Percentiles rank a stretch among this genome's conserved stretches.
Evolutionary conservation across 78 protist species (phyloP).

Genomic region (Dictyostelium firmibasis): DNA sequence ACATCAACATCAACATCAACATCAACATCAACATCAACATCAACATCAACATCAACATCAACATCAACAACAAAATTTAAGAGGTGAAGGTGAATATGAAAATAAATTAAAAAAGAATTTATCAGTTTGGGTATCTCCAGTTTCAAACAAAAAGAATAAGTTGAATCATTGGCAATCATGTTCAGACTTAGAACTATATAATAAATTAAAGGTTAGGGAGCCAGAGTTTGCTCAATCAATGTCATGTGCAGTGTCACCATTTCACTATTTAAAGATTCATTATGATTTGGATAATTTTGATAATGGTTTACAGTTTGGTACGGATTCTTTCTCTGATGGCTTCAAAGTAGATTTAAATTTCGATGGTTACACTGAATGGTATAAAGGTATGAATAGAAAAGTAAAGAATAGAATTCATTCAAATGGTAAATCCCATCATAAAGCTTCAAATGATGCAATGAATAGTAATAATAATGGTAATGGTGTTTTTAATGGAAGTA

Average conservation of each 20-base stretch:
- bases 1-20: not conserved
- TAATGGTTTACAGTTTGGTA: not conserved
- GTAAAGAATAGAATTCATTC: not conserved
- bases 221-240: conserved; percentile 57
- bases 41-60: not conserved
- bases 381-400: not conserved
- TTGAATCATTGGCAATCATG: conserved; percentile 1
- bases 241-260: conserved; percentile 74
- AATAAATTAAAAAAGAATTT: conserved; percentile 54
- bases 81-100: not conserved
- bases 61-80: not conserved
- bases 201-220: conserved; percentile 37
- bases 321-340: not conserved
- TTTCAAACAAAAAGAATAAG: not conserved
- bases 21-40: not conserved
- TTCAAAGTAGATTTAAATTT: conserved; percentile 61
- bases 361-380: conserved; percentile 24
- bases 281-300: not conserved
- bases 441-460: not conserved
- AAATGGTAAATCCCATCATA: conserved; percentile 1
- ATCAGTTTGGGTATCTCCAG: conserved; percentile 34
- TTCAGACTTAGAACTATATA: conserved; percentile 44
- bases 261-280: conserved; percentile 37
- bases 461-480: not conserved
- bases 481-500: conserved; percentile 30